Evolutionary conservation across 306 rosid genomes (phyloP).

Genomic region (Gillenia trifoliata): DNA sequence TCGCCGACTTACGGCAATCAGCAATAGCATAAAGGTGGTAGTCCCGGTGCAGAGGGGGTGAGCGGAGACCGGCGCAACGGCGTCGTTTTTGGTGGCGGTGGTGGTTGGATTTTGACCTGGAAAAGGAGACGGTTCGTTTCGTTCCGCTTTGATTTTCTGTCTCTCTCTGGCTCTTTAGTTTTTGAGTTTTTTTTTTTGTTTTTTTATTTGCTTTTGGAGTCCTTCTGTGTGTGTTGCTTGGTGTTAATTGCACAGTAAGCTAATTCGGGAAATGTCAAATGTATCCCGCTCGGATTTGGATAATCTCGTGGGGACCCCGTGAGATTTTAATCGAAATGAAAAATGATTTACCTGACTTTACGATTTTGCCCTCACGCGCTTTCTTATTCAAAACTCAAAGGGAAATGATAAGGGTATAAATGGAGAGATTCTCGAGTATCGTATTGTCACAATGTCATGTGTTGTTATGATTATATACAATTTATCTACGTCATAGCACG

Average conservation of each 20-base stretch:
- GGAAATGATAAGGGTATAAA: too few relatives aligned
- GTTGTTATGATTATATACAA: not conserved
- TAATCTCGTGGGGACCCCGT: not conserved
- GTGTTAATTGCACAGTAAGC: conserved; percentile 38
- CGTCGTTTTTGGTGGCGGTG: conserved; percentile 23
- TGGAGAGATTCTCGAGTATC: not conserved
- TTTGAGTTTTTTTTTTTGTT: not conserved
- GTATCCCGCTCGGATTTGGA: not conserved
- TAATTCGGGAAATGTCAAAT: conserved; percentile 15
- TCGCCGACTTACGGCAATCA: conserved; percentile 57
- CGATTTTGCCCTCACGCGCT: not conserved
- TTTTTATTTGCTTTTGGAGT: not conserved
- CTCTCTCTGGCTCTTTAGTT: conserved; percentile 3
- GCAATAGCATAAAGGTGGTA: conserved; percentile 44
- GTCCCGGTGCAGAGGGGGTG: conserved; percentile 11
- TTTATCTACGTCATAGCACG: too few relatives aligned
- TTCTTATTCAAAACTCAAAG: not conserved
- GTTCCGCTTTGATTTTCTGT: not conserved
- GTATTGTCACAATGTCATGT: too few relatives aligned
- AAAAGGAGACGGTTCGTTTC: conserved; percentile 43
- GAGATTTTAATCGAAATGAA: not conserved
- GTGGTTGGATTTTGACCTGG: conserved; percentile 48
- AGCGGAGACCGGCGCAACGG: conserved; percentile 32
- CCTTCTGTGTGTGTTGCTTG: not conserved
- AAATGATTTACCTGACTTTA: not conserved